Base-by-base conservation (phyloP, 208 protist species). In the Leishmania guyanensis region DNA sequence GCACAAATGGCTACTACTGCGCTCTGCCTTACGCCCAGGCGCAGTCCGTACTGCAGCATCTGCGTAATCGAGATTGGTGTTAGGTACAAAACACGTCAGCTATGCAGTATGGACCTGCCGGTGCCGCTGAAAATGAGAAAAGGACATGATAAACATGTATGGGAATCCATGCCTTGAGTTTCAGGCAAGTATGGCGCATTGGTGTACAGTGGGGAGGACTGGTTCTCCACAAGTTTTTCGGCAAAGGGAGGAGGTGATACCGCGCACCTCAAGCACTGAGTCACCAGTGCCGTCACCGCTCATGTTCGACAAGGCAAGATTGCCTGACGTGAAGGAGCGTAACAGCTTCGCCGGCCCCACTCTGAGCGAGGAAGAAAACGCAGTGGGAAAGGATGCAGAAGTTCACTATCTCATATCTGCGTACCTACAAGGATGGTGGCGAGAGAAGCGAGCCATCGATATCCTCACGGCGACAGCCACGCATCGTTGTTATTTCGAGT, bases 401-500 rank as follows among this genome's bases (percentile, higher is more conserved):
- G 2, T 68, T 20, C 39, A 58, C 53, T 26, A 1, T 46, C 1
- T 20, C 54, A 2, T 54, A 80, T 36, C 3, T 79, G 2, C 20
- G 5, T 43, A 53, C n/a, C 53, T 69, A 50, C 56, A 48, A 68
- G 29, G 75, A 69, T 20, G 10, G 43, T 54, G 69, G 22, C 29
- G 16, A 16, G 5, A 9, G 56, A 50, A 43, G 56, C 29, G 29
- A 43, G 29, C 39, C 62, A 14, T 20, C 29, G 29, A 16, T 68
- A 22, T n/a, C 62, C 62, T 68, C 62, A 64, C 5, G 29, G n/a
- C 51, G 20, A 9, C 39, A 58, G n/a, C 54, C 43, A 36, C 72
- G 70, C n/a, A 17, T 84, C 10, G 56, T 84, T 33, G 80, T 84
- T 12, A 5, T 84, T 6, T 79, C 80, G 51, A 77, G 80, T 43